Evolutionary conservation across 345 rosid species (phyloP), one percentile per base, ranked within the genome.

Genomic region (Aquilaria sinensis): DNA sequence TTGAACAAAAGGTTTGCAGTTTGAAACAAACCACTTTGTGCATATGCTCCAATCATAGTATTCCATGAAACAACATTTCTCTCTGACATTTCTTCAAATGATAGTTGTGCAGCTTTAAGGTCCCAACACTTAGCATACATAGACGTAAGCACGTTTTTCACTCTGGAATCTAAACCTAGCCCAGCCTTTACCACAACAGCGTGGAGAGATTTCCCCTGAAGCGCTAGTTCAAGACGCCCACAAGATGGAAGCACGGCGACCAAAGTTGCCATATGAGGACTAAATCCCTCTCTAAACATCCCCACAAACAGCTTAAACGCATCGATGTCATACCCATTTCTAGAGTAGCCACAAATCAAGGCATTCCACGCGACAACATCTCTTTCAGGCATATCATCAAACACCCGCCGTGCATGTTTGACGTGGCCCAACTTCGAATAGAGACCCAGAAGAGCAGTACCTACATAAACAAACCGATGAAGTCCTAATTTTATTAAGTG

Each of bases 291-390:
- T 69, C 77, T 67, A 70, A 83, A 71, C 85, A 91, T 83, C 54
- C 65, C 69, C n/a, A 75, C 66, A 67, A 88, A 84, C 11, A 74
- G 63, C 59, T 61, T 45, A 72, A 82, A 68, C 3, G 88, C 89
- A n/a, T 71, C 47, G 51, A 49, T 59, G 54, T 75, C 82, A 48
- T 48, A 74, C 12, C 94, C 87, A 31, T 78, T 84, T 49, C 84
- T 70, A 4, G 97, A 83, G 41, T 78, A 88, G 57, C 94, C 97
- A 65, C 80, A 82, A 53, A 91, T 86, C 68, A 88, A 65, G 15
- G 91, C 91, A 53, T 90, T 88, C 97, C 97, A 90, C 64, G 84
- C 72, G 56, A 91, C 85, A 12, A 68, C 74, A 70, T 91, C 93
- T 76, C 86, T 83, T 0, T 69, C 76, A 61, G 82, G 85, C 88